These are phyloP conservation scores for Saccharomyces uvarum DNA, from an alignment of 1,139 yeast species.

Conservation along the genomic window DNA sequence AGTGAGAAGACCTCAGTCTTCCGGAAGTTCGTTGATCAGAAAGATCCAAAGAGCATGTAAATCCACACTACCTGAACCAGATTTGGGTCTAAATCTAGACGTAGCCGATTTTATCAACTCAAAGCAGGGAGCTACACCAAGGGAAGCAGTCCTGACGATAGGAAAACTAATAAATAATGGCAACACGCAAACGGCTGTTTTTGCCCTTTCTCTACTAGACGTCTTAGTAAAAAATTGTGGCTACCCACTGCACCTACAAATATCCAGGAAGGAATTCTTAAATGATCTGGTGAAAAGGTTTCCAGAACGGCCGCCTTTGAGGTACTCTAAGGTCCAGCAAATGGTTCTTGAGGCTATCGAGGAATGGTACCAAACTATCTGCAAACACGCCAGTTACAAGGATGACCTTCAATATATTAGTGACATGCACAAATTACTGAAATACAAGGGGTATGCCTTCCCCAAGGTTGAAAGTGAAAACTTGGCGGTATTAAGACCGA, in stretches of 20 bases:
- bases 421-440: slow-evolving; percentile 88
- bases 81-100: slow-evolving; percentile 78
- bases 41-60: slow-evolving; percentile 83
- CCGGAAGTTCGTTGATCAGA: slow-evolving; percentile 40
- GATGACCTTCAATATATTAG: slow-evolving; percentile 87
- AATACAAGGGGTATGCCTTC: slow-evolving; percentile 82
- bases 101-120: slow-evolving; percentile 90
- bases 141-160: slow-evolving; percentile 90
- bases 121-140: slow-evolving; percentile 82
- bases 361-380: slow-evolving; percentile 95
- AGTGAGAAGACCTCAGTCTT: slow-evolving; percentile 25
- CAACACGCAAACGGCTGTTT: slow-evolving; percentile 68
- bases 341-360: slow-evolving; percentile 84
- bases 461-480: slow-evolving; percentile 89
- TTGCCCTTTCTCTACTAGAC: slow-evolving; percentile 58
- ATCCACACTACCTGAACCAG: slow-evolving; percentile 78
- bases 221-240: slow-evolving; percentile 96
- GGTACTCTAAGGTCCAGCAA: slow-evolving; percentile 76
- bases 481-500: slow-evolving; percentile 89
- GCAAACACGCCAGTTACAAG: slow-evolving; percentile 81
- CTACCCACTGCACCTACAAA: slow-evolving; percentile 90
- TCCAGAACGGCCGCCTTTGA: slow-evolving; percentile 89
- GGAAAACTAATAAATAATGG: slow-evolving; percentile 76
- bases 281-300: slow-evolving; percentile 88
- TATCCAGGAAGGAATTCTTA: slow-evolving; percentile 87